phyloP scores from a whole-genome alignment of 129 eudicot genomes.

The Centaurea solstitialis region DNA sequence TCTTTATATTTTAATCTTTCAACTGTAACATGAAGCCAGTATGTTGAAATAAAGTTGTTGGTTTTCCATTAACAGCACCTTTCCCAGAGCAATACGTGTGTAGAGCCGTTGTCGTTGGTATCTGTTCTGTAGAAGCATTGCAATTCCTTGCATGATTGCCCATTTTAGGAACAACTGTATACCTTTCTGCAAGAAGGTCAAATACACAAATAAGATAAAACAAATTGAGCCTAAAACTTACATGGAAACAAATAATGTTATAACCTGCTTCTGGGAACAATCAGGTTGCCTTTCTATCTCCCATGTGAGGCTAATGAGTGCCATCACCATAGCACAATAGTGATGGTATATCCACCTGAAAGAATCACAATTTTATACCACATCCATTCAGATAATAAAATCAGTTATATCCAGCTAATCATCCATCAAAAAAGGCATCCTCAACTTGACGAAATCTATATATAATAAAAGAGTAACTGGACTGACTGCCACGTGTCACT shows the following conservation, averaged over 20 bases:
- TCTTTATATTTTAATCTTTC: too few species aligned
- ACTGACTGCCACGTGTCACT: too few species aligned
- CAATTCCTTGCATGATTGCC: conserved; percentile 99
- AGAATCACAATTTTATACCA: neutral
- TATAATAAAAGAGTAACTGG: too few species aligned
- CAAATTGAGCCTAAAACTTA: neutral
- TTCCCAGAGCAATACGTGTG: conserved; percentile 93
- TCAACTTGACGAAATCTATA: neutral
- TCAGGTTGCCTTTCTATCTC: conserved; percentile 86
- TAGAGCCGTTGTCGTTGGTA: conserved; percentile 95
- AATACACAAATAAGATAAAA: conserved; percentile 1
- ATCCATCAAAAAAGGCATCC: neutral
- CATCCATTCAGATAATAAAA: neutral
- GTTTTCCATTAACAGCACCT: conserved; percentile 47
- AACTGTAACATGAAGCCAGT: neutral
- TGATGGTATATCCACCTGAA: conserved; percentile 99
- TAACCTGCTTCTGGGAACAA: conserved; percentile 83
- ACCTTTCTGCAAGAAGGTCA: conserved; percentile 64
- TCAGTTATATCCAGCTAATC: neutral
- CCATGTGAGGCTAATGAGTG: conserved; percentile 98
- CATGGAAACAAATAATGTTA: neutral
- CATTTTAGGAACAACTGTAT: conserved; percentile 75
- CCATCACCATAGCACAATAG: conserved; percentile 95
- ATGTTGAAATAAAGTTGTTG: neutral
- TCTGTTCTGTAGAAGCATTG: conserved; percentile 92